Percentiles rank a stretch among this genome's conserved stretches.
These are phyloP conservation scores for Hypoxylon sp. DNA, from an alignment of 2,329 filamentous ascomycete species.

Conservation along the genomic window DNA sequence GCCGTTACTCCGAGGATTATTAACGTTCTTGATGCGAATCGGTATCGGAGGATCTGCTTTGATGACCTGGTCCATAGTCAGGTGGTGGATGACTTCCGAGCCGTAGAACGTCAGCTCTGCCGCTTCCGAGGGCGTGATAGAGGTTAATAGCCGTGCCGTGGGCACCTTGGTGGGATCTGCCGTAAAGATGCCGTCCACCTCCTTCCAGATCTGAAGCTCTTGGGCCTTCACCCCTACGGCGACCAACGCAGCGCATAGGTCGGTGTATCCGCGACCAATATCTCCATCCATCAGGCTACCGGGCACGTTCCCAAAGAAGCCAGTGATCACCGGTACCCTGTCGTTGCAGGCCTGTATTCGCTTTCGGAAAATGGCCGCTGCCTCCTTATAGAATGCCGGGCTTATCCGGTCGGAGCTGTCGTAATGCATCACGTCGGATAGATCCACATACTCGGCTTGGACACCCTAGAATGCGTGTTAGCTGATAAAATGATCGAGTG, in stretches of 20 bases:
- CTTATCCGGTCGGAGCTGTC: slow-evolving; percentile 67
- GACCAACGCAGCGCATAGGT: slow-evolving; percentile 90
- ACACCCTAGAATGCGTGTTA: slow-evolving; percentile 65
- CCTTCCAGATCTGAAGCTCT: slow-evolving; percentile 98
- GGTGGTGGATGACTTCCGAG: slow-evolving; percentile 96
- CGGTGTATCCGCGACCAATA: slow-evolving; percentile 94
- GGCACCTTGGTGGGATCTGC: slow-evolving; percentile 86
- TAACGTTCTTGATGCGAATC: slow-evolving; percentile 91
- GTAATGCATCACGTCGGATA: slow-evolving; percentile 81
- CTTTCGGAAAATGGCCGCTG: slow-evolving; percentile 67
- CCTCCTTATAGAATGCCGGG: slow-evolving; percentile 72
- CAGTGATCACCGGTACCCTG: slow-evolving; percentile 81
- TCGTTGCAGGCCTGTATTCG: slow-evolving; percentile 71
- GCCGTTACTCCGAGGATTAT: slow-evolving; percentile 80
- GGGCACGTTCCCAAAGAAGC: slow-evolving; percentile 93
- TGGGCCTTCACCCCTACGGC: slow-evolving; percentile 87
- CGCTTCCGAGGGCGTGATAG: slow-evolving; percentile 92
- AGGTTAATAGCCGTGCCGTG: slow-evolving; percentile 85
- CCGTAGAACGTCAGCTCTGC: slow-evolving; percentile 95
- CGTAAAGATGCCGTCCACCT: slow-evolving; percentile 93
- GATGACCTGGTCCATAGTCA: slow-evolving; percentile 97
- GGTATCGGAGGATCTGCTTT: slow-evolving; percentile 80
- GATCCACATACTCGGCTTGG: slow-evolving; percentile 87
- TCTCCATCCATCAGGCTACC: slow-evolving; percentile 87
- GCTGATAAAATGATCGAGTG: slow-evolving; percentile 11